phyloP scores from a whole-genome alignment of 495 filamentous ascomycete species.

The Immersiella caudata region DNA sequence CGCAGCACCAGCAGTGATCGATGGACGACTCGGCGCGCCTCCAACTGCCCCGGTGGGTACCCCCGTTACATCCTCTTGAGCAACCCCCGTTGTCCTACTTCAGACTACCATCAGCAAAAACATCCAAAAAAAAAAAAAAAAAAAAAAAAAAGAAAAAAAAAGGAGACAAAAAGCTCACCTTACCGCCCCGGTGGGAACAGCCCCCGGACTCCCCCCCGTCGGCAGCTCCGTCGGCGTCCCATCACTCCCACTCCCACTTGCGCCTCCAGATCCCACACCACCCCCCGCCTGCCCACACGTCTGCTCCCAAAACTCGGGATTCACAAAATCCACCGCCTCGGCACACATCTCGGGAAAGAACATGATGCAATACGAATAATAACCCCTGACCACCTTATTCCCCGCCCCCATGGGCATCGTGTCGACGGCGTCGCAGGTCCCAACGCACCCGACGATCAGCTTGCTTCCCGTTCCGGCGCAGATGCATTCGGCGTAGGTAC shows the following conservation, averaged over 20 bases:
- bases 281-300: neutral
- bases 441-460: neutral
- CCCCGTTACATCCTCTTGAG: neutral
- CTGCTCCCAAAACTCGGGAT: neutral
- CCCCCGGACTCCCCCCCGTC: neutral
- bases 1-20: neutral
- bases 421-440: slow-evolving; percentile 6
- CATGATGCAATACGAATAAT: slow-evolving; percentile 12
- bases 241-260: neutral
- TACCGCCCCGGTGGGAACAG: neutral
- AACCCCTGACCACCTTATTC: neutral
- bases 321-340: slow-evolving; percentile 3
- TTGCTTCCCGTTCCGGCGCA: neutral
- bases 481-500: slow-evolving; percentile 1
- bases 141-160: no score
- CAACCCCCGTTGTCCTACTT: neutral
- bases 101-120: neutral
- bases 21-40: neutral
- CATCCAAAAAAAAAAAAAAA: neutral
- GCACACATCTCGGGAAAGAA: slow-evolving; percentile 13
- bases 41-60: neutral
- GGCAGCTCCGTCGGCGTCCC: neutral
- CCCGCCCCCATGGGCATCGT: slow-evolving; percentile 6
- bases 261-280: neutral
- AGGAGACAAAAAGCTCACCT: no score